These are phyloP conservation scores for Geotrichum candidum DNA, from an alignment of 1,139 yeast genomes.

Conservation along the genomic window DNA sequence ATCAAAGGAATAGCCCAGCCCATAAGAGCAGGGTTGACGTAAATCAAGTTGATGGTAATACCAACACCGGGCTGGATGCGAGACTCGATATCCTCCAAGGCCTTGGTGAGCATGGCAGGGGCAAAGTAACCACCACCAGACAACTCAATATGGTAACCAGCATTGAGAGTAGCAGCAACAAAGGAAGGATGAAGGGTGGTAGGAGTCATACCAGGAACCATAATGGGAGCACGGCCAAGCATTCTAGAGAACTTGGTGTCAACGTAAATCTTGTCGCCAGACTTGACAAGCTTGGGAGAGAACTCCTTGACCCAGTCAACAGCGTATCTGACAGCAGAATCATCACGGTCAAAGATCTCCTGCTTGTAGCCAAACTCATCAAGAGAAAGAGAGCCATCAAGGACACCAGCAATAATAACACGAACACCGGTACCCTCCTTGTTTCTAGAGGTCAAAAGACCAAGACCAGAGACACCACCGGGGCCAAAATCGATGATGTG, in stretches of 20 bases:
- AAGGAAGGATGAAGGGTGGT: conserved; percentile 92
- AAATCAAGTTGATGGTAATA: conserved; percentile 83
- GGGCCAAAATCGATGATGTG: conserved; percentile 97
- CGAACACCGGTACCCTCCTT: conserved; percentile 98
- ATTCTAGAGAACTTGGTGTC: conserved; percentile 91
- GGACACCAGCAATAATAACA: conserved; percentile 85
- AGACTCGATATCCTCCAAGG: conserved; percentile 59
- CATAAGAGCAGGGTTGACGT: conserved; percentile 94
- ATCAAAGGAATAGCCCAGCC: conserved; percentile 98
- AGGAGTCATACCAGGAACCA: conserved; percentile 99
- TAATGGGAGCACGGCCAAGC: conserved; percentile 89
- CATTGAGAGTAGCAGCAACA: conserved; percentile 85
- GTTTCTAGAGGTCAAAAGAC: conserved; percentile 91
- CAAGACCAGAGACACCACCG: conserved; percentile 96
- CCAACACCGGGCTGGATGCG: conserved; percentile 75
- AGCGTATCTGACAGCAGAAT: conserved; percentile 67
- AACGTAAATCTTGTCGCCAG: conserved; percentile 56
- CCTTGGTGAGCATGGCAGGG: conserved; percentile 63
- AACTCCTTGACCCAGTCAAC: conserved; percentile 86
- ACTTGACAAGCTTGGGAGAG: conserved; percentile 76
- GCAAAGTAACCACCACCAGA: conserved; percentile 98
- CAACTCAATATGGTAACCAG: conserved; percentile 95
- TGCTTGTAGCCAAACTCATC: conserved; percentile 93
- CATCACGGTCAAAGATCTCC: conserved; percentile 75
- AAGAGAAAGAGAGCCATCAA: conserved; percentile 59